phyloP scores from a whole-genome alignment of 768 basidiomycete genomes.

The Tylopilus balloui region DNA sequence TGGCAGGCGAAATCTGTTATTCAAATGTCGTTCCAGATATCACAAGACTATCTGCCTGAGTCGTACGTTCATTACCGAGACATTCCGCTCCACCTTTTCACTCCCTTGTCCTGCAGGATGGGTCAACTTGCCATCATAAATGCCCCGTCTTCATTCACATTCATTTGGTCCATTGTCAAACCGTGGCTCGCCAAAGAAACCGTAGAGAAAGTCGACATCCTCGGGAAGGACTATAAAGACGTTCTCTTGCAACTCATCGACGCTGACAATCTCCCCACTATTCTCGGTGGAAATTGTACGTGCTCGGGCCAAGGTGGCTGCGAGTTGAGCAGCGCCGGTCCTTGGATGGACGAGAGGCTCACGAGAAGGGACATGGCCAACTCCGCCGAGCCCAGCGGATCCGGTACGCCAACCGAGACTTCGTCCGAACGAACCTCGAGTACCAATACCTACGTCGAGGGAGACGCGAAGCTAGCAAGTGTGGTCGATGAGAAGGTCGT shows the following conservation, averaged over 20 bases:
- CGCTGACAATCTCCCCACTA: slow-evolving; percentile 55
- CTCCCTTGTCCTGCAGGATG: slow-evolving; percentile 45
- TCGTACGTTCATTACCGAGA: slow-evolving; percentile 43
- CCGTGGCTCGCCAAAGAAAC: slow-evolving; percentile 76
- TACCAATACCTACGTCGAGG: slow-evolving; percentile 3
- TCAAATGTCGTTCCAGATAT: slow-evolving; percentile 62
- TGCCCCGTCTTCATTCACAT: slow-evolving; percentile 66
- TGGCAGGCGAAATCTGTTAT: slow-evolving; percentile 73
- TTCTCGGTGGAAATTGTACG: slow-evolving; percentile 62
- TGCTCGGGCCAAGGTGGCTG: slow-evolving; percentile 57
- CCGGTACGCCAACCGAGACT: not conserved
- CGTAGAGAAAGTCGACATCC: slow-evolving; percentile 58
- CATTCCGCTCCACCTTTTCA: not conserved
- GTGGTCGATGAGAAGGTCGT: slow-evolving; percentile 9
- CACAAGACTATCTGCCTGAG: slow-evolving; percentile 77
- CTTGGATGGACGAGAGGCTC: slow-evolving; percentile 60
- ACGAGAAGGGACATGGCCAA: slow-evolving; percentile 13
- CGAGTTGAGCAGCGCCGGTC: slow-evolving; percentile 58
- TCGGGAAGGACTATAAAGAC: slow-evolving; percentile 56
- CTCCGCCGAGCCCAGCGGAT: not conserved
- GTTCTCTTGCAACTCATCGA: slow-evolving; percentile 57
- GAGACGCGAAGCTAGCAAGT: not conserved
- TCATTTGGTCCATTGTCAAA: slow-evolving; percentile 65
- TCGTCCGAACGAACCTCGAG: slow-evolving; percentile 6
- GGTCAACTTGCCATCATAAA: slow-evolving; percentile 69